Evolutionary conservation across 2,329 filamentous ascomycete species (phyloP), one percentile per base, ranked within the genome.

Genomic region (Grosmannia serpens): DNA sequence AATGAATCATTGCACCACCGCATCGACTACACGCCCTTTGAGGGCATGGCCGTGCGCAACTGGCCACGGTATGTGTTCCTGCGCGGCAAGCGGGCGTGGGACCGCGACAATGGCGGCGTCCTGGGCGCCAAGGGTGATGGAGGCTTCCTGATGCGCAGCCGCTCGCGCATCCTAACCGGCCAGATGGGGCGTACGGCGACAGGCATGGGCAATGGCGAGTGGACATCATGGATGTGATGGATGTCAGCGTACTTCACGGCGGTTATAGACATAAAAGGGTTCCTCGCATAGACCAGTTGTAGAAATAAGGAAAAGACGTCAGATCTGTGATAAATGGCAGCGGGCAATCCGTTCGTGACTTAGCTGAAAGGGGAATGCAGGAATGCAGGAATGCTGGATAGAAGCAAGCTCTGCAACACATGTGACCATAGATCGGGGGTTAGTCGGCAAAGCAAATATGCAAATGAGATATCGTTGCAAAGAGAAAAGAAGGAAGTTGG

Each of bases 21-120:
- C 60, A 77, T 83, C 2, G 82, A 86, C 64, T 84, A 85, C 64
- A 84, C 82, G 7, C 82, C 82, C 0, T 85, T 80, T 63, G 81
- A 85, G 65, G 81, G 81, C 0, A 73, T 73, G 55, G 68, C 65
- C n/a, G 66, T 85, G 33, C 74, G 73, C 29, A 81, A 85, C 58
- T 85, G 83, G 82, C 82, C 82, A 15, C 72, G 82, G 20, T 84
- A 79, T 63, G 84, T 81, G 0, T 72, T 85, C 9, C 62, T 86
- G 31, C 69, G 82, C 56, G 82, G 83, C 0, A 68, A 78, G 61
- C 73, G 84, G 0, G 77, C 83, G 0, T 85, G 78, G 80, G 78
- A 80, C 62, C 72, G 73, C 31, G 78, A 80, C 17, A 68, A 73
- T 15, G 78, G 73, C 1, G 79, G 80, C 0, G 46, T 80, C 41